phyloP scores from a whole-genome alignment of 331 rosid genomes.

The Quercus phellos region DNA sequence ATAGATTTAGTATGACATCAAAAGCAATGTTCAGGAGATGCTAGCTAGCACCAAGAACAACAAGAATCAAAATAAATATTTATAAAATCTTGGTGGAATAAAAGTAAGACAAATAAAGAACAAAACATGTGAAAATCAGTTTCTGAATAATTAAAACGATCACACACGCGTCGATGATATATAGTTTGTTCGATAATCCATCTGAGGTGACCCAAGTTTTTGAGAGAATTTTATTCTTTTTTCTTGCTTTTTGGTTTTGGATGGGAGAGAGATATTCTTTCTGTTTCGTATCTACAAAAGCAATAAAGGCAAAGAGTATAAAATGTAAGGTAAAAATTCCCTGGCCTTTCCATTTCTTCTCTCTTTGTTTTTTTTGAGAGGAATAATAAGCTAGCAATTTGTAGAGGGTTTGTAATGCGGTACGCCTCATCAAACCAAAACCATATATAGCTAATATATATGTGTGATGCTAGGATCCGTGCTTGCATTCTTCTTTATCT shows the following conservation, averaged over 20 bases:
- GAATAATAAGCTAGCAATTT: conserved; percentile 22
- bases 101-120: background rate
- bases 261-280: conserved; percentile 30
- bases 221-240: conserved; percentile 19
- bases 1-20: background rate
- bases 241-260: conserved; percentile 29
- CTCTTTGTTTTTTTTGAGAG: background rate
- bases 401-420: conserved; percentile 27
- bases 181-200: conserved; percentile 22
- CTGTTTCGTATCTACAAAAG: conserved; percentile 50
- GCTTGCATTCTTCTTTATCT: conserved; percentile 19
- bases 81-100: background rate
- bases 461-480: conserved; percentile 59
- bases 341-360: background rate
- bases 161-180: background rate
- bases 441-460: background rate
- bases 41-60: background rate
- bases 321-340: conserved; percentile 4
- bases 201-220: background rate
- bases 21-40: background rate
- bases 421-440: conserved; percentile 5
- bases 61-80: background rate
- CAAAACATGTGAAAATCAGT: background rate
- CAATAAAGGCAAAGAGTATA: conserved; percentile 21
- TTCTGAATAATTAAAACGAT: background rate